Base-by-base conservation (phyloP, 495 filamentous ascomycete species). In the Sordaria brevicollis region DNA sequence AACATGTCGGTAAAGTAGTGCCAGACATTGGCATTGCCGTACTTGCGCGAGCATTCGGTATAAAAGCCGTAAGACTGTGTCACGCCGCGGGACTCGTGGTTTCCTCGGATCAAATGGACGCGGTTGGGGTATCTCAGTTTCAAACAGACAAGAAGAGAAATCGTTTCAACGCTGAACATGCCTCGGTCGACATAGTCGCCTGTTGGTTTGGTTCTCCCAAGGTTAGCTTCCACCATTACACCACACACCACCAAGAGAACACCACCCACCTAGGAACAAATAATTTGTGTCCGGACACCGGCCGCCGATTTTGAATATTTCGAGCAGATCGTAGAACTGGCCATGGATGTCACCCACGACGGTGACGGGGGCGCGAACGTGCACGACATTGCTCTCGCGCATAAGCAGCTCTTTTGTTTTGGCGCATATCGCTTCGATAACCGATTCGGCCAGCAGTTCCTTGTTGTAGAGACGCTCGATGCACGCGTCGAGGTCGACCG, bases 1-100 rank as follows among this genome's bases (percentile, higher is more conserved):
- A 99, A 99, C 94, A 99, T 97, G 81, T 99, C 95, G 67, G 95
- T 99, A 75, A 99, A 99, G 79, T 97, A 94, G 78, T 98, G 96
- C 95, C 95, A 99, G 10, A 99, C 96, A 72, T 95, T 97, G 36
- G 95, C 93, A 79, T 95, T 97, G 70, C 94, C 94, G 79, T 99
- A 99, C 79, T 99, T 99, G 68, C 95, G 90, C 15, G 90, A 92
- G 79, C 95, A 99, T 78, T 99, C 95, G 4, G 95, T 99, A 76
- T 99, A 99, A 82, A 99, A 99, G 66, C 95, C 95, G 80, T 99
- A 99, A 41, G 94, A 97, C 79, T 99, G 95, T 8, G 95, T 99
- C 29, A 99, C 95, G 70, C 95, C 95, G 67, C 95, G 90, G 41
- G 93, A 97, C 76, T 99, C 95, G 81, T 99, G 95, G 80, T 99